Evolutionary conservation across 768 basidiomycete genomes (phyloP), one percentile per base, ranked within the genome.

Genomic region (Hemileccinum rubropunctum): DNA sequence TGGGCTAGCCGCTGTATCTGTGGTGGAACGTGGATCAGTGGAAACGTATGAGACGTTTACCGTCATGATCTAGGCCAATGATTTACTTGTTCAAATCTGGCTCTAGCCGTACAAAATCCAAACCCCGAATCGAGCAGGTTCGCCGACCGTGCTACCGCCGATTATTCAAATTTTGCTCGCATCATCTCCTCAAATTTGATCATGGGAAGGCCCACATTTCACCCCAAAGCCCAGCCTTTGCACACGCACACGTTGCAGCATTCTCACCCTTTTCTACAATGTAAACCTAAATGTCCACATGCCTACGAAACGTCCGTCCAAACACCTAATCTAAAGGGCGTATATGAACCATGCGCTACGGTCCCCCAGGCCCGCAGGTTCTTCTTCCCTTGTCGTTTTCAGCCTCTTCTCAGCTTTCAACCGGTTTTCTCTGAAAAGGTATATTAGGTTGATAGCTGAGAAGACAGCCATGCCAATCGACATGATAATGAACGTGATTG

Each of bases 1-100:
- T 89, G 82, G 83, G 64, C 63, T 28, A 63, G 59, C 20, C 74
- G 74, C 21, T 91, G 88, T 64, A 72, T 90, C 17, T 91, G 88
- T 67, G 86, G 85, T 23, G 88, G 88, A 10, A 58, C 66, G 10
- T 91, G 88, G 88, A 54, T 58, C 35, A 58, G 23, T 23, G 61
- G 57, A 28, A 55, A 56, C 17, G 4, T 37, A 14, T 68, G 50
- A 44, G 26, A n/a, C 18, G 14, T 21, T 6, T 11, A 11, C 18
- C 4, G 17, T 14, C 18, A 17, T 4, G 36, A 30, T 30, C 28
- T 30, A 9, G 2, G 28, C 28, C 27, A n/a, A n/a, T n/a, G n/a
- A 23, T 23, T 3, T 6, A 23, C 23, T 23, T 23, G 27, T 28
- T 28, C 9, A 28, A 28, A n/a, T n/a, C n/a, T n/a, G 23, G 23